Base-by-base conservation (phyloP, 2,329 filamentous ascomycete genomes). In the Sarocladiaceae sp. region DNA sequence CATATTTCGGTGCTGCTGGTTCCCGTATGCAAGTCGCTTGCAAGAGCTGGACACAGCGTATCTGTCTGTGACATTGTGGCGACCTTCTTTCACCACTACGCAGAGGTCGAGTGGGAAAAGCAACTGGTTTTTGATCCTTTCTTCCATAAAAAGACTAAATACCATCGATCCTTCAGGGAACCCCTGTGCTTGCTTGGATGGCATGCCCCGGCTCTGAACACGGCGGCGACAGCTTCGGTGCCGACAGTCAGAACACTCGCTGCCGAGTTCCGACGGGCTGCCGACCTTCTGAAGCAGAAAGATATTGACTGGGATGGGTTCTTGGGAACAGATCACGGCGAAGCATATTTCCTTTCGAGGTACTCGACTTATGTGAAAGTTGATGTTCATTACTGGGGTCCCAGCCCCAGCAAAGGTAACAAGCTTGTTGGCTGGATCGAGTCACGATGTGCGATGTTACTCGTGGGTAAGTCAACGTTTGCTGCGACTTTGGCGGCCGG, bases 381-480 rank as follows among this genome's bases (percentile, higher is more conserved):
- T 43, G 74, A 82, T 46, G 68, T 78, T 1, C 77, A 81, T 37
- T 85, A 81, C 58, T 85, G 82, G 82, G 80, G 79, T 1, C 61
- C 72, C 6, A 78, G 77, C 2, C 60, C 70, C 1, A 61, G 68
- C 1, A 76, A 72, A 44, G 76, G 78, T 1, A 73, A 71, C 16
- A 63, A 67, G 11, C 70, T 82, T 39, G 62, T 83, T 0, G 76
- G 77, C 10, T 84, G 80, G 80, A 58, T 85, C 2, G 80, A 84
- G 53, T 81, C 77, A 6, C 69, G 75, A 45, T 79, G 73, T 45
- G 67, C 78, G 2, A 63, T 68, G 47, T 61, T 85, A 26, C 67
- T 84, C 16, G 72, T 78, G 48, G 76, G 76, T 78, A 62, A 61
- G 70, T 63, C n/a, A 23, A 18, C 27, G 3, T 3, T 12, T 46